phyloP scores from a whole-genome alignment of 768 basidiomycete species.

The Calocybe cyanea region DNA sequence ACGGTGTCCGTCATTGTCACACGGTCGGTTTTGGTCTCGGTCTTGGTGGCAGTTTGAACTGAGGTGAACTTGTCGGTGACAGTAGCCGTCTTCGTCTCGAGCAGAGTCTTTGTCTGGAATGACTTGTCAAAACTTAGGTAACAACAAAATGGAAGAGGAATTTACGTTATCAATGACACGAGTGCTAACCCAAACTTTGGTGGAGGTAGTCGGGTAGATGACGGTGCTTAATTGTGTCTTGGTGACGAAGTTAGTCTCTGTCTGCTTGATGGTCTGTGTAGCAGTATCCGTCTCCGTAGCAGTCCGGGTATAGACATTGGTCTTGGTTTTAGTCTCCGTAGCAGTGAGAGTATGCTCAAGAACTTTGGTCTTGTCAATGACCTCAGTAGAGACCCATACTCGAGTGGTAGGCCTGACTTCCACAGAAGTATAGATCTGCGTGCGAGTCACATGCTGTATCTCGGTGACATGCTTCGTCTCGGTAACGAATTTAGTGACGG shows the following conservation, averaged over 20 bases:
- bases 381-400: constrained; percentile 64
- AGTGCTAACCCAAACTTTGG: constrained; percentile 49
- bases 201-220: constrained; percentile 56
- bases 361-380: constrained; percentile 53
- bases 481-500: constrained; percentile 37
- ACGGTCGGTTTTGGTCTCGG: constrained; percentile 49
- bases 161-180: constrained; percentile 55
- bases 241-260: constrained; percentile 56
- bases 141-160: neutral
- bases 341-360: constrained; percentile 59
- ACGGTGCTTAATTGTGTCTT: constrained; percentile 48
- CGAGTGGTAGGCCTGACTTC: constrained; percentile 59
- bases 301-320: constrained; percentile 51
- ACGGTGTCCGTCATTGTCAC: constrained; percentile 49
- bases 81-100: constrained; percentile 46
- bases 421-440: constrained; percentile 47
- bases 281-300: constrained; percentile 44
- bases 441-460: constrained; percentile 40
- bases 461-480: constrained; percentile 28
- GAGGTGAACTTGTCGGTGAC: constrained; percentile 52
- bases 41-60: constrained; percentile 53
- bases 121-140: neutral
- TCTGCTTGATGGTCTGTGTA: constrained; percentile 45
- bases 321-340: constrained; percentile 56
- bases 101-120: constrained; percentile 50